A percentile compares a stretch with the other conserved stretches of the same genome.
These are phyloP conservation scores for Solanum phureja DNA, from an alignment of 257 asterid genomes.

Conservation along the genomic window DNA sequence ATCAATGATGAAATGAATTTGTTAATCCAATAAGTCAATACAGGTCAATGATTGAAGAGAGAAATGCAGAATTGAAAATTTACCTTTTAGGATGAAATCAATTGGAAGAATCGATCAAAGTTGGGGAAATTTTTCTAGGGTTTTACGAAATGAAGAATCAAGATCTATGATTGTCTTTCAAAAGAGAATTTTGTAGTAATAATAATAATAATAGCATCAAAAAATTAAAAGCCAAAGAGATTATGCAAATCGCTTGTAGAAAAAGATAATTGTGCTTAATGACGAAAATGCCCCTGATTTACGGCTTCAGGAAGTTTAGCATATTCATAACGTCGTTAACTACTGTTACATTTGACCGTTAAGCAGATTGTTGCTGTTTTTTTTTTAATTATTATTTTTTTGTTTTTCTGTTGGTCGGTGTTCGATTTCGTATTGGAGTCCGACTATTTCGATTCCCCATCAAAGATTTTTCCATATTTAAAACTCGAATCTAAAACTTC, in stretches of 20 bases:
- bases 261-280: background rate
- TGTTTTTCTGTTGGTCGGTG: no score
- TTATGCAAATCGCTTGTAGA: background rate
- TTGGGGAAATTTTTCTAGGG: background rate
- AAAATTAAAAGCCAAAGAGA: background rate
- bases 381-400: no score
- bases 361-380: background rate
- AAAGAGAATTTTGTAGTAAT: background rate
- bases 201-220: background rate
- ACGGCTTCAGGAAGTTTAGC: background rate
- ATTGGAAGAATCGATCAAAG: background rate
- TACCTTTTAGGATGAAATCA: background rate
- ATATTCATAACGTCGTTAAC: background rate
- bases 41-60: background rate
- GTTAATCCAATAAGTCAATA: background rate
- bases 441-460: rapidly evolving
- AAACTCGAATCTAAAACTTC: rapidly evolving
- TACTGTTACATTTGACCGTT: background rate
- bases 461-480: no score
- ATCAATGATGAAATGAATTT: background rate
- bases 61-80: background rate
- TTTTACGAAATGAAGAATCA: background rate
- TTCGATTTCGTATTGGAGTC: no score
- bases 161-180: background rate
- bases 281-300: background rate